Evolutionary conservation across 441 rosid species (phyloP).

Genomic region (Omphalea diandra): DNA sequence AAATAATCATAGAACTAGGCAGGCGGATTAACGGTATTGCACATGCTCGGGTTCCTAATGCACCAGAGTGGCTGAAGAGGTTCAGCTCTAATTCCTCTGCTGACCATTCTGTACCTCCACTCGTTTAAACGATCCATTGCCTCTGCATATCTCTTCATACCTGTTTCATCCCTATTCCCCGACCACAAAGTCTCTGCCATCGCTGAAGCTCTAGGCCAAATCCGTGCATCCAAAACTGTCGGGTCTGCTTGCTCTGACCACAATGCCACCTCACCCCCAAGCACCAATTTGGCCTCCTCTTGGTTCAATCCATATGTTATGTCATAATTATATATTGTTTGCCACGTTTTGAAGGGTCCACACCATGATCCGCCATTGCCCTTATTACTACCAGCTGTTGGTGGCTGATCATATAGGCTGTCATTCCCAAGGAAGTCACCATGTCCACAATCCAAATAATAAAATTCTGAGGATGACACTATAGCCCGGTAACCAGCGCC

Average conservation of each 20-base stretch:
- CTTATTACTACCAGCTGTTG: constrained; percentile 11
- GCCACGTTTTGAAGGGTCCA: constrained; percentile 89
- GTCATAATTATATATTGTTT: constrained; percentile 70
- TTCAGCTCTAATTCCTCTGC: constrained; percentile 73
- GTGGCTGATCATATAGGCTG: constrained; percentile 51
- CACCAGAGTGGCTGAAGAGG: constrained; percentile 93
- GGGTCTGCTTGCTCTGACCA: constrained; percentile 95
- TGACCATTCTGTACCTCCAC: constrained; percentile 84
- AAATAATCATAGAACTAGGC: not conserved
- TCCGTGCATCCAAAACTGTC: constrained; percentile 52
- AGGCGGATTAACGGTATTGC: constrained; percentile 45
- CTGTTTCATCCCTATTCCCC: constrained; percentile 62
- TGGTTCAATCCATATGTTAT: constrained; percentile 55
- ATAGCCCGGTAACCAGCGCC: constrained; percentile 64
- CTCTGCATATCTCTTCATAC: constrained; percentile 62
- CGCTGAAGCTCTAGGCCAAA: constrained; percentile 86
- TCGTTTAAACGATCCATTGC: constrained; percentile 69
- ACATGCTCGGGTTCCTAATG: constrained; percentile 72
- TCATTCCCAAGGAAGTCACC: constrained; percentile 69
- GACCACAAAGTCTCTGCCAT: constrained; percentile 86
- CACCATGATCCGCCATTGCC: constrained; percentile 67
- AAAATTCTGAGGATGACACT: constrained; percentile 74
- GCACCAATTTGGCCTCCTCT: constrained; percentile 66
- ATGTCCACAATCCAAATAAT: constrained; percentile 87
- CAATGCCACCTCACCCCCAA: constrained; percentile 86